Base-by-base conservation (phyloP, 805 yeast species). In the Pichia nakasei region DNA sequence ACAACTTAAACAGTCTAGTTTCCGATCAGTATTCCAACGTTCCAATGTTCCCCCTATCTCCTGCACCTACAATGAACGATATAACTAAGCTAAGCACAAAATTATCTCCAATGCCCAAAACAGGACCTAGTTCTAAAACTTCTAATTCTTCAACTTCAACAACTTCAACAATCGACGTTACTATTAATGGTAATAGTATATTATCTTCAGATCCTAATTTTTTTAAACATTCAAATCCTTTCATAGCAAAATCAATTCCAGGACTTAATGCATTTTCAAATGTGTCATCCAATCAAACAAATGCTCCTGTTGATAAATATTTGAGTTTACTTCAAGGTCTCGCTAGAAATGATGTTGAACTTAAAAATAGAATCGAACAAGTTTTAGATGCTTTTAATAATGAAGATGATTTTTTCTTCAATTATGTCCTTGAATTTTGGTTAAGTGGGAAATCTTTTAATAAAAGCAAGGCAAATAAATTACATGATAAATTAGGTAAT, bases 351-450 rank as follows among this genome's bases (percentile, higher is more conserved):
- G 66, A 61, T 45, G 54, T 55, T 13, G 66, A 61, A 46, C 42
- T 61, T 38, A 57, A 59, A 35, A 40, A 48, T 19, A 54, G 47
- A 22, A 53, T 60, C 31, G 59, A 57, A 37, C 38, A 39, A 15
- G 56, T 61, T 13, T 40, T 61, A 22, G 49, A 51, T 26, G 57
- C 61, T 3, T 61, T 61, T 44, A 60, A 60, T 35, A 51, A 60
- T 15, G 64, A 59, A 35, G 66, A 61, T 47, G 65, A 60, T 46
- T 53, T 48, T 43, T 61, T 61, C 35, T 60, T 61, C 41, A 52
- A 57, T 38, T 61, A 61, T 37, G 66, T 61, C 3, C 49, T 61
- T 13, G 61, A 59, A 43, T 56, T 60, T 40, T 61, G 66, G 66
- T 49, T 57, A 8, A 55, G 55, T 44, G 61, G 61, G 9, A 61